Evolutionary conservation across 495 filamentous ascomycete species (phyloP).

Genomic region (Xylaria curta): DNA sequence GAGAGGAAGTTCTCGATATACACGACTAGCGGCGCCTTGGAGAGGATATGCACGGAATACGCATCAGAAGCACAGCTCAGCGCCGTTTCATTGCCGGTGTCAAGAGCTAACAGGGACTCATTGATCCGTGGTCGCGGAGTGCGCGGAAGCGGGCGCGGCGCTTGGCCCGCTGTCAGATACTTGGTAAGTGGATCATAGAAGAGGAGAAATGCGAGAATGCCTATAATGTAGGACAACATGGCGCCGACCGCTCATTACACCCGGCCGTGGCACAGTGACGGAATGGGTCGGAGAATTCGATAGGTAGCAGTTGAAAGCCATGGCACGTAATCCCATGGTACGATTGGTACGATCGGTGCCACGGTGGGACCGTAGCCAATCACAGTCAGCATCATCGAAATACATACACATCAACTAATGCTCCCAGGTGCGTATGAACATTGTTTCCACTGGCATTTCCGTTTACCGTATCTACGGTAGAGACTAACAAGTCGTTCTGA

Average conservation of each 20-base stretch:
- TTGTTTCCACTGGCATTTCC: neutral
- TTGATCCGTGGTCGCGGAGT: slow-evolving; percentile 49
- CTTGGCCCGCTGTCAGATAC: slow-evolving; percentile 30
- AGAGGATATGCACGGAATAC: slow-evolving; percentile 50
- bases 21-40: slow-evolving; percentile 50
- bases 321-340: slow-evolving; percentile 4
- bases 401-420: neutral
- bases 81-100: slow-evolving; percentile 38
- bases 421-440: neutral
- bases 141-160: slow-evolving; percentile 37
- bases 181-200: slow-evolving; percentile 35
- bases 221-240: slow-evolving; percentile 43
- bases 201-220: slow-evolving; percentile 35
- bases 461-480: neutral
- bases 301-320: slow-evolving; percentile 9
- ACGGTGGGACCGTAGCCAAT: slow-evolving; percentile 16
- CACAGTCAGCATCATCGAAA: neutral
- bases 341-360: neutral
- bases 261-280: slow-evolving; percentile 1
- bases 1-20: slow-evolving; percentile 55
- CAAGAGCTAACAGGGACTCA: slow-evolving; percentile 50
- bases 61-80: slow-evolving; percentile 39
- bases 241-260: neutral
- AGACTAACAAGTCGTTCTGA: neutral
- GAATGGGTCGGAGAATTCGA: slow-evolving; percentile 20